Evolutionary conservation across 306 rosid genomes (phyloP), one percentile per base, ranked within the genome.

Genomic region (Elaeagnus macrophylla): DNA sequence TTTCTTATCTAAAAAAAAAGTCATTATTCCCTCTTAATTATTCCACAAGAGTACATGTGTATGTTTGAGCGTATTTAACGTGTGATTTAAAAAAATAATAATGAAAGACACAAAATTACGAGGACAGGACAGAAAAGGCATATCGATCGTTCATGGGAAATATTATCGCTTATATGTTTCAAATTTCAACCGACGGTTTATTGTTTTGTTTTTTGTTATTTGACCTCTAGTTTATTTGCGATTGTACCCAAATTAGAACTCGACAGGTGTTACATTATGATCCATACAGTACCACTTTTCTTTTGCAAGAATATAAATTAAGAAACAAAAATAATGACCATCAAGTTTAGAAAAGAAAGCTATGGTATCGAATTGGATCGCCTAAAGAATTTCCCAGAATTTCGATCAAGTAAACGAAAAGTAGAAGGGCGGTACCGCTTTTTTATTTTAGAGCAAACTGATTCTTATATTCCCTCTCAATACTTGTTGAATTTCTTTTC

Each of bases 391-490:
- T 45, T 39, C 32, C 32, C 32, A 25, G 32, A 25, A 25, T 25
- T 25, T 25, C 32, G 32, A 25, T 5, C 35, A 52, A 61, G 72
- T 64, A 69, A 74, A 72, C 37, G 49, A 66, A 71, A 75, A 67
- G 56, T 51, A 49, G 71, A 70, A 57, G 48, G 59, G 65, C 69
- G 49, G 75, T 25, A 25, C 1, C 61, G 68, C 67, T 54, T 74
- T 74, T 61, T 47, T 56, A n/a, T 73, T 44, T 39, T 37, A 74
- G 75, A 70, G 75, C 52, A 7, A 57, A 37, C 39, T 60, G 75
- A 83, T 81, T 76, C 86, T 71, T 78, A 71, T 77, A 75, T 79
- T 86, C 83, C 70, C 61, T 57, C 48, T 67, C 73, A 67, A 61
- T 39, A 67, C 83, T 51, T 65, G 41, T 65, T 69, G 57, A 25